Evolutionary conservation across 2,329 filamentous ascomycete genomes (phyloP).

Genomic region (Xylaria multiplex): DNA sequence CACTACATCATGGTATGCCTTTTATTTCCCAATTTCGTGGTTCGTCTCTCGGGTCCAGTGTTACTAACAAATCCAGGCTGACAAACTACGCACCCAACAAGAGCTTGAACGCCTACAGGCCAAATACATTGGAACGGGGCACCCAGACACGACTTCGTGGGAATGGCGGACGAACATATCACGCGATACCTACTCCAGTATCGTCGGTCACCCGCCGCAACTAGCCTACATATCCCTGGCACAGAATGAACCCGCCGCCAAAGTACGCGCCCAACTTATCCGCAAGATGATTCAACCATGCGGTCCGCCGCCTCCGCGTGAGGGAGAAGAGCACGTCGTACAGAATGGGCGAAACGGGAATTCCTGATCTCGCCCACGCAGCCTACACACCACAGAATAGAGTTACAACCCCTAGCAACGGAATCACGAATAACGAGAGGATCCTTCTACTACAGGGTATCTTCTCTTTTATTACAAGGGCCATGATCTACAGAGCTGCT

Average conservation of each 20-base stretch:
- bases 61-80: slow-evolving; percentile 62
- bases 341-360: slow-evolving; percentile 31
- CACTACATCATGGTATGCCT: slow-evolving; percentile 32
- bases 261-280: slow-evolving; percentile 81
- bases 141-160: slow-evolving; percentile 96
- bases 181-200: slow-evolving; percentile 89
- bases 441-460: neutral
- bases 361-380: slow-evolving; percentile 21
- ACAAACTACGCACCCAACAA: slow-evolving; percentile 97
- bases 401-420: neutral
- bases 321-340: slow-evolving; percentile 55
- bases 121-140: slow-evolving; percentile 94
- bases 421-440: neutral
- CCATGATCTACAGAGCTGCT: neutral
- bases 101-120: slow-evolving; percentile 97
- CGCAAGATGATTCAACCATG: slow-evolving; percentile 78
- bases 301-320: slow-evolving; percentile 66
- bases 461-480: neutral
- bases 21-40: accelerated
- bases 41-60: too few species aligned
- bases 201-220: slow-evolving; percentile 88
- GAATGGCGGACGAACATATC: slow-evolving; percentile 97
- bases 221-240: slow-evolving; percentile 90
- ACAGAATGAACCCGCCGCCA: slow-evolving; percentile 84
- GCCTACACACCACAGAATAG: neutral